These are phyloP conservation scores for Oropetium thomaeum DNA, from an alignment of 176 grass and related monocot genomes.

Conservation along the genomic window DNA sequence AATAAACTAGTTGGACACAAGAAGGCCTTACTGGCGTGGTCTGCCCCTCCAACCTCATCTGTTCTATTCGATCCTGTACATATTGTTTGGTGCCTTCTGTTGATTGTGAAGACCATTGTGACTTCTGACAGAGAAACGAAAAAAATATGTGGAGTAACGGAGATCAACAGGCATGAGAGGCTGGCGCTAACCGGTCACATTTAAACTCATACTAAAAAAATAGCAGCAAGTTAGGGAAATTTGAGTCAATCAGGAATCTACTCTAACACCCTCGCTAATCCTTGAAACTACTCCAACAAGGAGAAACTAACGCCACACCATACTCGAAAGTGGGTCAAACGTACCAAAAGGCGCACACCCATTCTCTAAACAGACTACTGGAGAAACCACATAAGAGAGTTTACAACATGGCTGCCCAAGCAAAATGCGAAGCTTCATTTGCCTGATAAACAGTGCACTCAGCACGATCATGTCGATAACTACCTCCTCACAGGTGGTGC, in stretches of 20 bases:
- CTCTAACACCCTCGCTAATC: not conserved
- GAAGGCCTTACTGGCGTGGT: too few species aligned
- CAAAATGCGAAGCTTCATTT: not conserved
- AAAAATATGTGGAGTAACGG: not conserved
- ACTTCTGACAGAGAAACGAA: not conserved
- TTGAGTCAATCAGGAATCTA: not conserved
- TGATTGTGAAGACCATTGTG: not conserved
- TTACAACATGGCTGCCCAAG: conserved; percentile 5
- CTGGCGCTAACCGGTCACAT: not conserved
- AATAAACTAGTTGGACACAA: too few species aligned
- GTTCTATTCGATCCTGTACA: not conserved
- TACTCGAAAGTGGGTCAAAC: not conserved
- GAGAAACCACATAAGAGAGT: conserved; percentile 9
- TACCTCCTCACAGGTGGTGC: conserved; percentile 48
- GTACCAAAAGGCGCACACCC: not conserved
- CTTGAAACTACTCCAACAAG: not conserved
- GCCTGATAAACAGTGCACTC: not conserved
- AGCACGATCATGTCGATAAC: not conserved
- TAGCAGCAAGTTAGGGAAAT: not conserved
- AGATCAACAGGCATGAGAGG: not conserved
- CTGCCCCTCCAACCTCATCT: too few species aligned
- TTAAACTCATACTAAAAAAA: not conserved
- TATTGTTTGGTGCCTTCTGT: not conserved
- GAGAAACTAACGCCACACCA: too few species aligned
- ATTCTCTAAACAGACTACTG: conserved; percentile 10